Base-by-base conservation (phyloP, 2,329 filamentous ascomycete species). In the Curvularia sp. region DNA sequence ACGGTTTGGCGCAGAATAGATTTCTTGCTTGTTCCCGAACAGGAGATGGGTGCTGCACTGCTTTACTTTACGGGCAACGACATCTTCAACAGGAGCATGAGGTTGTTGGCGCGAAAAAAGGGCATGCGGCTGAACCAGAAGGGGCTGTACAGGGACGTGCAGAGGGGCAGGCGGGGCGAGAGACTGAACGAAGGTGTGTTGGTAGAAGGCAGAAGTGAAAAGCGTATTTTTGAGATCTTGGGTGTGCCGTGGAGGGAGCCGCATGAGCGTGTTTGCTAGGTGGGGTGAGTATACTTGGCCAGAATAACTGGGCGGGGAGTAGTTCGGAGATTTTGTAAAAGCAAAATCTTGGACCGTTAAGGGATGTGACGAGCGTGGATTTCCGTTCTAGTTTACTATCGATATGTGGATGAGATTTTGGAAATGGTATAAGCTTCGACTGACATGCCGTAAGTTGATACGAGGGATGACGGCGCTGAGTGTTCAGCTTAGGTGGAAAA, bases 31-130 rank as follows among this genome's bases (percentile, higher is more conserved):
- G 93, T 97, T 0, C 93, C 93, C 0, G 87, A 88, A 65, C 81
- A 85, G 1, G 89, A 97, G 75, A 83, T 92, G 49, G 94, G 94
- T 1, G 93, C 91, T 0, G 93, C 93, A 0, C 74, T 97, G 60
- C 84, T 97, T n/a, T 97, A 97, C 73, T 98, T 97, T 71, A 97
- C 94, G 0, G 94, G 94, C 1, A 95, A 97, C 66, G 93, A 97
- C 73, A 89, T 97, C 32, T 97, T 97, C 80, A 97, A 97, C 75
- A 83, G 93, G 15, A 96, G 91, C 71, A 86, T 97, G 74, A 81
- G 94, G 63, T 78, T 96, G 15, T 76, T 97, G 63, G 92, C 93
- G 13, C 86, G 87, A 38, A 92, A 87, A 77, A 95, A 91, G 78
- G 86, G 87, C 0, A 93, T 96, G 91, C 80, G 90, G 49, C 74